Evolutionary conservation across 257 asterid species (phyloP).

Genomic region (Hygrophila difformis): DNA sequence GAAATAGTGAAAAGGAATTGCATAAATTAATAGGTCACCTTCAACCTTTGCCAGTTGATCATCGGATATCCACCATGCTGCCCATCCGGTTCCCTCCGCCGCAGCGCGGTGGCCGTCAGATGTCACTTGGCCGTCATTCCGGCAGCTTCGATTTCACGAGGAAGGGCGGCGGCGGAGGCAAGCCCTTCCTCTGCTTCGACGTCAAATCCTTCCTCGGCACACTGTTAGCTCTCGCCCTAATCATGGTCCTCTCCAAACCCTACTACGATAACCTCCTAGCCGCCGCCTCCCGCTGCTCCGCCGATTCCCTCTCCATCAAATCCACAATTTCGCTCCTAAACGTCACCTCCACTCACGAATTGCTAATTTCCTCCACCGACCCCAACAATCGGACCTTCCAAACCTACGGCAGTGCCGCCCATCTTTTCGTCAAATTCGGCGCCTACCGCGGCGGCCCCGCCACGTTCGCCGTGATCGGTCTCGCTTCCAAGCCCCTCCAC

Average conservation of each 20-base stretch:
- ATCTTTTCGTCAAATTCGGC: conserved; percentile 73
- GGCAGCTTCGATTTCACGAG: conserved; percentile 29
- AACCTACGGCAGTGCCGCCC: conserved; percentile 65
- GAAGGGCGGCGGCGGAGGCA: conserved; percentile 35
- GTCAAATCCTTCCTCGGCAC: conserved; percentile 47
- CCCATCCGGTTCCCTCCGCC: no score
- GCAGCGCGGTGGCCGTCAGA: no score
- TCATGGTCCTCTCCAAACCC: conserved; percentile 45
- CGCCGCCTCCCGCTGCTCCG: conserved; percentile 30
- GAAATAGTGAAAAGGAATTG: no score
- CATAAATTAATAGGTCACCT: no score
- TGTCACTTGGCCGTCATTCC: no score
- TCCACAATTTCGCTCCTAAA: neutral
- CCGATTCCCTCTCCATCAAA: conserved; percentile 11
- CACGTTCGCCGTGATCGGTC: conserved; percentile 70
- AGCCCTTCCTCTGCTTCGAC: conserved; percentile 45
- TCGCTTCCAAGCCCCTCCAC: conserved; percentile 73
- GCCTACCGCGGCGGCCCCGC: conserved; percentile 81
- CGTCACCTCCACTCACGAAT: conserved; percentile 5
- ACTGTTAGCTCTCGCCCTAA: conserved; percentile 40
- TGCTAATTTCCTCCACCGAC: conserved; percentile 20
- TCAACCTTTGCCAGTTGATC: no score
- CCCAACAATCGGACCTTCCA: conserved; percentile 56
- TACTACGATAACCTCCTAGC: conserved; percentile 43
- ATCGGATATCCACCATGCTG: no score